Base-by-base conservation (phyloP, 2,329 filamentous ascomycete species). In the Clonostachys solani region DNA sequence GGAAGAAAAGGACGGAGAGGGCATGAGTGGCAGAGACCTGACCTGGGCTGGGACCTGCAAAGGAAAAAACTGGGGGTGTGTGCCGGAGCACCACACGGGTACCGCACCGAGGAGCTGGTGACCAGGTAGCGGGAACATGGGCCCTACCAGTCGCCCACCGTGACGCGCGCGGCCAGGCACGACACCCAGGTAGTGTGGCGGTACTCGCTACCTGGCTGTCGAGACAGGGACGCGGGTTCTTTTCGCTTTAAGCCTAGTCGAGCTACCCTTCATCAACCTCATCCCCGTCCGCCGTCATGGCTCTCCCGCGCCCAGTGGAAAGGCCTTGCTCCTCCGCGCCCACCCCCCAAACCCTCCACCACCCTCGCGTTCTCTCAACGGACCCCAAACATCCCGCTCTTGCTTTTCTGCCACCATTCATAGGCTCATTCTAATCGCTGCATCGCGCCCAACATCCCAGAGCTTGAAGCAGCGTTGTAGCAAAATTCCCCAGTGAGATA, bases 381-480 rank as follows among this genome's bases (percentile, higher is more conserved):
- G 47, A 53, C 57, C 53, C 54, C 53, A 57, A 59, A 59, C 55
- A 60, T 57, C 63, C 34, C 51, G 47, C 44, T 19, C 48, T 45
- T 29, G 49, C 43, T 33, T n/a, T 64, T 69, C 68, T 56, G 62
- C 65, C 66, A 60, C 67, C 72, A 66, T 87, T 77, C 73, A 82
- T 83, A 75, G 80, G 80, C 83, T 88, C 76, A 59, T 83, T 84
- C 59, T 72, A 70, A 68, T 81, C 82, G 69, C 64, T 36, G 15
- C 18, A 12, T 17, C 13, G 33, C 34, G 29, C 16, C 15, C 33
- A 47, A 43, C 16, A 36, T 18, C 33, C n/a, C 33, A 16, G 33
- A 36, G 36, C 36, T 18, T 38, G 36, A 29, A 29, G 23, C 23
- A 29, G 23, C 4, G 23, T 10, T 4, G 3, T 9, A 29, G 3